Percentiles rank a stretch among this genome's conserved stretches.
Conservation (phyloP, 2,329 filamentous ascomycete genomes). For the Colletotrichum orchidophilum region DNA sequence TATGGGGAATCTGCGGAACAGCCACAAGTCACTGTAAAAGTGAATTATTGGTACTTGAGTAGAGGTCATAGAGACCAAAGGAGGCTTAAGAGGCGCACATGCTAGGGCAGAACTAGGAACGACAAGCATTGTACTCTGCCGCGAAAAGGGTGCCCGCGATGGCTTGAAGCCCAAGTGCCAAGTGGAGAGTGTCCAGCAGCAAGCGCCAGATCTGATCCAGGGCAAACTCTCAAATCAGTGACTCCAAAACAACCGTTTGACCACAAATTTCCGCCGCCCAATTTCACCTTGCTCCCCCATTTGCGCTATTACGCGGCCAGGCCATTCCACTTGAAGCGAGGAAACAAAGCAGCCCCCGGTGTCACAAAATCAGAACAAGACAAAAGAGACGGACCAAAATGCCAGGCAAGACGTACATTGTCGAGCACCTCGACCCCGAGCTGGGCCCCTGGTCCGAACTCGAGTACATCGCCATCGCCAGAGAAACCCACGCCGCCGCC, state of each 20-base stretch:
- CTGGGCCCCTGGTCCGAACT: conserved; percentile 93
- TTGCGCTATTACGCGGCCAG: conserved; percentile 22
- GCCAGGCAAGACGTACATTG: conserved; percentile 79
- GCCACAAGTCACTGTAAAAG: neutral
- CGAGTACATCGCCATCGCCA: conserved; percentile 89
- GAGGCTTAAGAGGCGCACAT: neutral
- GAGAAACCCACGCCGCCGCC: conserved; percentile 75
- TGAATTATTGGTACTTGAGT: too few relatives aligned
- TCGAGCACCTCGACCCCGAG: conserved; percentile 96
- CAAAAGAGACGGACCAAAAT: neutral
- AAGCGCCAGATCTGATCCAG: conserved; percentile 8
- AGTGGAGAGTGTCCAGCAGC: conserved; percentile 9
- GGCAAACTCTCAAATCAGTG: conserved; percentile 2
- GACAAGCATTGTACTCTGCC: neutral
- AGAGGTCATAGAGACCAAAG: neutral
- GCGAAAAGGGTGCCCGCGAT: neutral
- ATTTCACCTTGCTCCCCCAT: neutral
- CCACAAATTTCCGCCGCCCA: conserved; percentile 22
- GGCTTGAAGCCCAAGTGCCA: neutral
- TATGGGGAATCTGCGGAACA: neutral
- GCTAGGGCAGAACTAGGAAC: conserved; percentile 18
- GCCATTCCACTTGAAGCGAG: neutral
- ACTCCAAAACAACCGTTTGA: conserved; percentile 30
- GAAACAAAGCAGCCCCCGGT: neutral
- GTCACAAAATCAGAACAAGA: neutral